A percentile compares a stretch with the other conserved stretches of the same genome.
Evolutionary conservation across 2,329 filamentous ascomycete genomes (phyloP).

Genomic region (Microcera coccophila): DNA sequence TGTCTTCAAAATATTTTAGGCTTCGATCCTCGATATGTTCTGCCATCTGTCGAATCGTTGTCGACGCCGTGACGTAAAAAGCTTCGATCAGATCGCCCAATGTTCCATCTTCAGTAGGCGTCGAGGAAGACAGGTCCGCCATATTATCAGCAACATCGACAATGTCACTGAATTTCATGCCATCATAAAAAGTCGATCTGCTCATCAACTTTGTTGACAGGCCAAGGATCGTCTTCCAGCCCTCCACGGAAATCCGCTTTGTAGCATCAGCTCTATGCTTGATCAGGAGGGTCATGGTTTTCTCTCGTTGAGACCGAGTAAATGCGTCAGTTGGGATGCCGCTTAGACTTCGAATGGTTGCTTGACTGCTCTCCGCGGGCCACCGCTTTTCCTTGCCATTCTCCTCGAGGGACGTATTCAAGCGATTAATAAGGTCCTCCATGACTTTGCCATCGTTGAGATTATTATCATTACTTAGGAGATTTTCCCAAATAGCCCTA

Average conservation of each 20-base stretch:
- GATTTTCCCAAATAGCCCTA: slow-evolving; percentile 26
- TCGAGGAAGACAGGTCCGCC: slow-evolving; percentile 25
- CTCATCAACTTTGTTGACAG: slow-evolving; percentile 48
- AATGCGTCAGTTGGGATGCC: slow-evolving; percentile 38
- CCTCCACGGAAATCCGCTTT: slow-evolving; percentile 23
- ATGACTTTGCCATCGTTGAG: slow-evolving; percentile 33
- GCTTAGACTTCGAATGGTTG: slow-evolving; percentile 33
- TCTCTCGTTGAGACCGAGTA: slow-evolving; percentile 42
- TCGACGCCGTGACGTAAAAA: slow-evolving; percentile 30
- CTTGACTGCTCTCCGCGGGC: slow-evolving; percentile 27
- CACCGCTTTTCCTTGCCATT: slow-evolving; percentile 30
- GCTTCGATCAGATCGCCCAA: slow-evolving; percentile 33
- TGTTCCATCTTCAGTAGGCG: slow-evolving; percentile 21
- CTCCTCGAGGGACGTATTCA: slow-evolving; percentile 28
- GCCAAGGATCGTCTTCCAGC: slow-evolving; percentile 40
- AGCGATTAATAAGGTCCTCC: slow-evolving; percentile 30
- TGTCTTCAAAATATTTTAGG: slow-evolving; percentile 35
- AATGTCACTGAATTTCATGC: slow-evolving; percentile 39
- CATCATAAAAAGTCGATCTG: slow-evolving; percentile 49
- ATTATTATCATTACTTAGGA: slow-evolving; percentile 38
- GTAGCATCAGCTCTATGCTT: slow-evolving; percentile 25
- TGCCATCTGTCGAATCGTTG: slow-evolving; percentile 42
- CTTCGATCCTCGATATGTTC: slow-evolving; percentile 42
- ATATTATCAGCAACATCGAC: slow-evolving; percentile 33
- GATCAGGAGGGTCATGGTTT: slow-evolving; percentile 36